Percentiles rank a stretch among this genome's conserved stretches.
These are phyloP conservation scores for Schrenkiella parvula DNA, from an alignment of 345 rosid species.

Conservation along the genomic window DNA sequence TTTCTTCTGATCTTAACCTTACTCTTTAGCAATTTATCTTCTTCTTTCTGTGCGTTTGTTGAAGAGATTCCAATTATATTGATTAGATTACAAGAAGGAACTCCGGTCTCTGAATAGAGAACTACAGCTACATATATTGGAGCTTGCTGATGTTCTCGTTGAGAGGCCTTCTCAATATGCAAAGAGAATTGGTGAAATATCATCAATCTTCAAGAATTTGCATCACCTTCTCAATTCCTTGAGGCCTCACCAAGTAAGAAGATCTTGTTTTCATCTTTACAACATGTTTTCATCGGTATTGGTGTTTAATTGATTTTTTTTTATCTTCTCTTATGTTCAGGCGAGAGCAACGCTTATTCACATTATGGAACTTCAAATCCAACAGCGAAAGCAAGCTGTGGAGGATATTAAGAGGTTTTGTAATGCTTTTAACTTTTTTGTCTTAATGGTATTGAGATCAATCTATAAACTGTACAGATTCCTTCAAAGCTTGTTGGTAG, in stretches of 20 bases:
- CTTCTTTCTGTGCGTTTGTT: neutral
- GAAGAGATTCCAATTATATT: neutral
- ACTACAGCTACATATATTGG: conserved; percentile 81
- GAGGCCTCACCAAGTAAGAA: conserved; percentile 86
- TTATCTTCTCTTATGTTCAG: conserved; percentile 27
- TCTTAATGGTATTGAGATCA: neutral
- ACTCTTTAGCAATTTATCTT: neutral
- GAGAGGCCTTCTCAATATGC: conserved; percentile 97
- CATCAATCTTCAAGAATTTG: conserved; percentile 85
- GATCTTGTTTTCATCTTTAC: neutral
- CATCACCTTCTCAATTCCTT: conserved; percentile 95
- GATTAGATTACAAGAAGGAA: conserved; percentile 82
- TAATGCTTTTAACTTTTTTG: neutral
- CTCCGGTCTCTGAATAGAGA: conserved; percentile 75
- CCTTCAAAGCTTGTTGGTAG: neutral
- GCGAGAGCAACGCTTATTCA: conserved; percentile 94
- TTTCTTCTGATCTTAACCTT: neutral
- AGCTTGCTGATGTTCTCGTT: conserved; percentile 92
- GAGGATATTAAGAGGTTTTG: conserved; percentile 90
- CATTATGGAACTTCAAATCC: conserved; percentile 84
- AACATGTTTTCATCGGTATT: neutral
- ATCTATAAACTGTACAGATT: neutral
- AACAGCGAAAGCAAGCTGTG: conserved; percentile 79
- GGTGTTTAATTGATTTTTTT: neutral
- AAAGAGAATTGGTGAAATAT: conserved; percentile 84